Percentiles rank a stretch among this genome's conserved stretches.
Conservation (phyloP, 2,329 filamentous ascomycete species). For the Parascedosporium putredinis region DNA sequence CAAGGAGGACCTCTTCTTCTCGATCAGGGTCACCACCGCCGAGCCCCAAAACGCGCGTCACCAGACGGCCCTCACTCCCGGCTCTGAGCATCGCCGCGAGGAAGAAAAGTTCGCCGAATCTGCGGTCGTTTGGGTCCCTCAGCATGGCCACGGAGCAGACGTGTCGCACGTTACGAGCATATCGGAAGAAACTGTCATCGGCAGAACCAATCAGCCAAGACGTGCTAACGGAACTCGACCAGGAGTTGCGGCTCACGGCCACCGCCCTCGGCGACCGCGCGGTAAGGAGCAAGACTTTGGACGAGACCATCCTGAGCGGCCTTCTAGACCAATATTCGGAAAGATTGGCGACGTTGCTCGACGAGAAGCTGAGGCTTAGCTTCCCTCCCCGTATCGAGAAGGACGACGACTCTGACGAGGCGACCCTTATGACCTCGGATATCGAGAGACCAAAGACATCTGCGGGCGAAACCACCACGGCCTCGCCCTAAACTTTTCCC, state of each 20-base stretch:
- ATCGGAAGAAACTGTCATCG: slow-evolving; percentile 51
- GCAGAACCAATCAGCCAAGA: slow-evolving; percentile 47
- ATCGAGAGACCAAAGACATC: slow-evolving; percentile 20
- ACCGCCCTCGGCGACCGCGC: slow-evolving; percentile 49
- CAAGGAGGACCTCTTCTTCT: slow-evolving; percentile 34
- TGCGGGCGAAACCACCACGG: slow-evolving; percentile 23
- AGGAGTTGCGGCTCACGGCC: slow-evolving; percentile 52
- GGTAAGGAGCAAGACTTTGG: slow-evolving; percentile 42
- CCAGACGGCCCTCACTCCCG: slow-evolving; percentile 44
- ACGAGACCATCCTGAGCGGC: slow-evolving; percentile 49
- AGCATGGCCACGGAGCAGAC: slow-evolving; percentile 56
- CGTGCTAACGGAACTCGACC: slow-evolving; percentile 50
- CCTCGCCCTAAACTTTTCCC: slow-evolving; percentile 6
- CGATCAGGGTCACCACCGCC: slow-evolving; percentile 36
- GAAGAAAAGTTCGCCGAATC: slow-evolving; percentile 38
- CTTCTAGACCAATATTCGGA: slow-evolving; percentile 69
- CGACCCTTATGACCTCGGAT: neutral
- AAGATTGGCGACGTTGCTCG: slow-evolving; percentile 57
- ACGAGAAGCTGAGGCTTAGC: slow-evolving; percentile 54
- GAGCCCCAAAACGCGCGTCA: slow-evolving; percentile 37
- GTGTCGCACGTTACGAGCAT: slow-evolving; percentile 50
- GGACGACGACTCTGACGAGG: neutral
- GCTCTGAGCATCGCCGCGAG: slow-evolving; percentile 33
- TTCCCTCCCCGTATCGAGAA: slow-evolving; percentile 17
- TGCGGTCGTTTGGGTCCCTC: slow-evolving; percentile 43